A percentile compares a stretch with the other conserved stretches of the same genome.
phyloP scores from a whole-genome alignment of 2,329 filamentous ascomycete species.

The Botrytis tulipae region DNA sequence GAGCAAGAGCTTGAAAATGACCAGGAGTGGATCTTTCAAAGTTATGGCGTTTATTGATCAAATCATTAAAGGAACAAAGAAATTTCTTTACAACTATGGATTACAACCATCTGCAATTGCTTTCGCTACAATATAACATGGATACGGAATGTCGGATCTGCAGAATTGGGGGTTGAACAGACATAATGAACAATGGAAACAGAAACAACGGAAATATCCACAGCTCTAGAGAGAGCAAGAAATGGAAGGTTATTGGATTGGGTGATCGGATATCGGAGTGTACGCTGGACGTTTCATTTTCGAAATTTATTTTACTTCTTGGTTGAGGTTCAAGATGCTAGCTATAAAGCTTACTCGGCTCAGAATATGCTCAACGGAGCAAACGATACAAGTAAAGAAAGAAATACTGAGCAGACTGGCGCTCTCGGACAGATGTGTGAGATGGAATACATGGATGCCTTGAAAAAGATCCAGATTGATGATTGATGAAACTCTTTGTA shows the following conservation, averaged over 20 bases:
- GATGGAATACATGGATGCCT: neutral
- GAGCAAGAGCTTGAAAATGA: slow-evolving; percentile 5
- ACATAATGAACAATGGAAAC: neutral
- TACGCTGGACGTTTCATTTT: slow-evolving; percentile 34
- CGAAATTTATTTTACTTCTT: slow-evolving; percentile 9
- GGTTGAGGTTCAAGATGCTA: neutral
- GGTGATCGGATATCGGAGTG: slow-evolving; percentile 21
- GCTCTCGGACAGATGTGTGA: neutral
- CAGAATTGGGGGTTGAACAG: neutral
- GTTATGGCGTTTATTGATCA: neutral
- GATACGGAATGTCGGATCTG: neutral
- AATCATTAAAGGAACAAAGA: neutral
- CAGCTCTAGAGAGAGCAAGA: slow-evolving; percentile 5
- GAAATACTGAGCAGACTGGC: neutral
- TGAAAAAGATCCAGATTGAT: neutral
- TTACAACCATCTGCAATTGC: neutral
- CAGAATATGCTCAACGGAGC: neutral
- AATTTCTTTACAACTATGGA: neutral
- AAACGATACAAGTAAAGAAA: neutral
- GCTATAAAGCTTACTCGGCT: neutral
- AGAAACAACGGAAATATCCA: neutral
- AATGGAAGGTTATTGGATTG: neutral
- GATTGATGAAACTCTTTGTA: slow-evolving; percentile 11
- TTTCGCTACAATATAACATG: neutral
- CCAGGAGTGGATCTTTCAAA: neutral